These are phyloP conservation scores for Dendrobium catenatum DNA, from an alignment of 106 monocot species.

Conservation along the genomic window DNA sequence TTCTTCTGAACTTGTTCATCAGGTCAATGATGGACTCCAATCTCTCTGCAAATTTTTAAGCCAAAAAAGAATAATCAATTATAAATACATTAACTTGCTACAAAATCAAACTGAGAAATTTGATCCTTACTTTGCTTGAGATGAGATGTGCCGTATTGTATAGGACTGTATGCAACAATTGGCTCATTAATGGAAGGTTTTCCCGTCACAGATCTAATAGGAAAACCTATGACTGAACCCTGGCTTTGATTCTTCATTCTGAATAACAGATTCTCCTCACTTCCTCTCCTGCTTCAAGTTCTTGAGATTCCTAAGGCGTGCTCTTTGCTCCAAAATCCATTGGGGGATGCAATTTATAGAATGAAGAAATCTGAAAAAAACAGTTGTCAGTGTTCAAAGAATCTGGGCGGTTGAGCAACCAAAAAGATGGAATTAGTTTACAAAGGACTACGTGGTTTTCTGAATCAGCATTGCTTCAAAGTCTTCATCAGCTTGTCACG, in stretches of 20 bases:
- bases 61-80: background rate
- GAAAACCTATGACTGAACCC: constrained; percentile 19
- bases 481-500: constrained; percentile 22
- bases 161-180: constrained; percentile 4
- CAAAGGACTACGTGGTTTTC: constrained; percentile 1
- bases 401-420: constrained; percentile 9
- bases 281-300: background rate
- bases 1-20: constrained; percentile 32
- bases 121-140: constrained; percentile 15
- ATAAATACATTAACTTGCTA: background rate
- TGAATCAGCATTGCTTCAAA: constrained; percentile 18
- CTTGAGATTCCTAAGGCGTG: constrained; percentile 1
- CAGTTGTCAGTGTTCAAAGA: background rate
- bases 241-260: constrained; percentile 21
- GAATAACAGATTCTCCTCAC: background rate
- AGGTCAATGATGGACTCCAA: constrained; percentile 16
- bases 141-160: constrained; percentile 9
- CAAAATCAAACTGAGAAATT: background rate
- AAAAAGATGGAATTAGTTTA: background rate
- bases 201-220: constrained; percentile 10
- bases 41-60: constrained; percentile 26
- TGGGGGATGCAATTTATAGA: constrained; percentile 13
- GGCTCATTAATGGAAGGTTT: constrained; percentile 7
- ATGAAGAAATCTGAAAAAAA: background rate
- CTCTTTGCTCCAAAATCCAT: background rate